Base-by-base conservation (phyloP, 2,329 filamentous ascomycete genomes). In the Botrytis porri region DNA sequence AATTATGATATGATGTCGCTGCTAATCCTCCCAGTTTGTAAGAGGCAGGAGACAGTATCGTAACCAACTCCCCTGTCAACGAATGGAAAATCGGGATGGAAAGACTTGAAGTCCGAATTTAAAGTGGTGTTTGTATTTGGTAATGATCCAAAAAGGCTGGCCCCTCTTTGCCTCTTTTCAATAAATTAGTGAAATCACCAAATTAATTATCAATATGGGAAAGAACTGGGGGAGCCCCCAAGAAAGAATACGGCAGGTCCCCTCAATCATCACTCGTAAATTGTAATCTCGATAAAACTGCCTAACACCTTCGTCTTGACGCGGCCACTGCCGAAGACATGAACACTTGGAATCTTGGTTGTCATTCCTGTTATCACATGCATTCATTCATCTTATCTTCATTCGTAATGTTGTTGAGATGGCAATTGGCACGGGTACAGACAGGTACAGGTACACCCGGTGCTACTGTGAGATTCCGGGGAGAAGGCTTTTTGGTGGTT, bases 151-250 rank as follows among this genome's bases (percentile, higher is more conserved):
- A 60, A 37, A 65, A 45, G 18, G 61, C 29, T 45, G 12, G 48
- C 48, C 45, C 69, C 69, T 57, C 48, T 63, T 63, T 70, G 32
- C 35, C 39, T 51, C 69, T 57, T n/a, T 63, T 29, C 41, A 29
- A 37, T 69, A 25, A 37, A 20, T 25, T 57, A 69, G 32, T 48
- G 54, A 41, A 29, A 71, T 51, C 41, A 41, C 35, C 32, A 48
- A 35, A 48, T 37, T 32, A 35, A 35, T 48, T 51, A 18, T 66
- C 43, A 60, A 32, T 45, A 60, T 51, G 22, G 29, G 39, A 37
- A 29, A 64, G 3, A 29, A 51, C 29, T 5, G 45, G 32, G 43
- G 32, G 41, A 37, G 59, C 20, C 18, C 57, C 32, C 32, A 61
- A 61, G 59, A 62, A 39, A 65, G 45, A 39, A 65, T 14, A 35